Evolutionary conservation across 2,329 filamentous ascomycete genomes (phyloP), one percentile per base, ranked within the genome.

Genomic region (Fusarium acutatum): DNA sequence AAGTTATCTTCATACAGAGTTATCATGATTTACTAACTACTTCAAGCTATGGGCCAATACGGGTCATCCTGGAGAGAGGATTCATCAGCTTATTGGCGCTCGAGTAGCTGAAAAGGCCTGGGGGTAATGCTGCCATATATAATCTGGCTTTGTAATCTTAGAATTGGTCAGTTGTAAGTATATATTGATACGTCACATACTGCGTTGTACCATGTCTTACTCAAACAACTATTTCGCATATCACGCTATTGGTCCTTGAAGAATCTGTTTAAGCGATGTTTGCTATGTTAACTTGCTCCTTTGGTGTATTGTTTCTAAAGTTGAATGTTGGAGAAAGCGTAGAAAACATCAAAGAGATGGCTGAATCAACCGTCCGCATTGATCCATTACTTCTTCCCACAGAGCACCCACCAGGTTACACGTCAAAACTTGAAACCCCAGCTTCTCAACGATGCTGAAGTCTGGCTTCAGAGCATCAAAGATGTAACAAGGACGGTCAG

Each of bases 71-170:
- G 60, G 63, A 9, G 32, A 30, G 8, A 26, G 7, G 17, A 64
- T 66, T 1, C 63, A 66, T 18, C 24, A 26, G 7, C 63, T 41
- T 6, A 41, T 64, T 13, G 63, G 63, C 6, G 49, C 34, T 10
- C 47, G 63, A 14, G 34, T 66, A 35, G 63, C 60, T 14, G 44
- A 61, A 17, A 37, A 30, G 7, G 61, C 43, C 4, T 64, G 61
- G 61, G 41, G 26, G 3, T 37, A 15, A 35, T 8, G 9, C 8
- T 52, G 5, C 8, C 7, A 9, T 20, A 1, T 26, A 26, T 32
- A 26, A 1, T 8, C 4, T 5, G 26, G 9, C n/a, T 26, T 10
- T n/a, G 5, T 12, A 3, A 22, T 22, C 5, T 22, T 18, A 6
- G 17, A 2, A 20, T 15, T 15, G 38, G 8, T n/a, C 4, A 20